Evolutionary conservation across 495 filamentous ascomycete genomes (phyloP), one percentile per base, ranked within the genome.

Genomic region (Penicillium pancosmium): DNA sequence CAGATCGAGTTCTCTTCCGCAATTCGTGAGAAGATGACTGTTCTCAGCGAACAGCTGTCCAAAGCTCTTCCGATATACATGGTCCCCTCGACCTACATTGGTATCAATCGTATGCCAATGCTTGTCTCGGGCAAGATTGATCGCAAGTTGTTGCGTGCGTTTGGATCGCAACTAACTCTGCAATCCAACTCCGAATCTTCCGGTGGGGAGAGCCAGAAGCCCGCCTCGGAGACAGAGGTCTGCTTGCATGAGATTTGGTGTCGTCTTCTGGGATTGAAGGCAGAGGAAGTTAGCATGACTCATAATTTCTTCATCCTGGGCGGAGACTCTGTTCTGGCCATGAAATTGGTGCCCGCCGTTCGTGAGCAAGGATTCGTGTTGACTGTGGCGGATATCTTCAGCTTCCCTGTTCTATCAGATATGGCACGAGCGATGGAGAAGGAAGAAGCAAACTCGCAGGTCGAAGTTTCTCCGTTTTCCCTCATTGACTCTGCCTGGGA

Each of bases 281-380:
- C 61, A 0, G 71, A 72, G 10, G 49, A 72, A 5, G 76, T 83
- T 19, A 74, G 73, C 12, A 56, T 72, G 0, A 71, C 76, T 11
- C 75, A 80, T 52, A 76, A 76, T 61, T 81, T 81, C 62, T 77
- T 81, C 68, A 69, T 72, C 3, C 70, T 78, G 1, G 78, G 78
- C 31, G 78, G 78, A 33, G 74, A 80, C 57, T 81, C 78, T 15
- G 67, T 81, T 13, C 53, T 73, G 10, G 78, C 78, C 2, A 81
- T 81, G 75, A 78, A 76, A 38, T 50, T 81, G 8, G 75, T 76
- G 0, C 73, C 78, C 2, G 65, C 59, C 8, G 63, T 77, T 16
- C 73, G 74, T 23, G 56, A 50, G 3, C 59, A 73, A 31, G 73
- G 73, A 4, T 68, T 78, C 47, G 52, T 31, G 3, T 49, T 80